Conservation (phyloP, 108 stramenopile genomes). For the Asterionellopsis glacialis region DNA sequence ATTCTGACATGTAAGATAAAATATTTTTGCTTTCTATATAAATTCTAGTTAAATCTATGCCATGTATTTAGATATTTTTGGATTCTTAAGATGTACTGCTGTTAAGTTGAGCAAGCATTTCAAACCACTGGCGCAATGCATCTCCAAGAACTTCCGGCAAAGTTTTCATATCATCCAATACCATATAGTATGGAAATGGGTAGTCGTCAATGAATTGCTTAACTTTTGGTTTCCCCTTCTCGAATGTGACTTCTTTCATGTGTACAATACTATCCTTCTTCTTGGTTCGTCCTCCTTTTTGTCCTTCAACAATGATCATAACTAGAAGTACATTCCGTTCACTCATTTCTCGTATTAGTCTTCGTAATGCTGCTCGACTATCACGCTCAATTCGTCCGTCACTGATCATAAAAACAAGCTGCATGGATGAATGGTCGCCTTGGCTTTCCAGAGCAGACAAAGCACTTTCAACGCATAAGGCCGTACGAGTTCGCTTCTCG, state of each 20-base stretch:
- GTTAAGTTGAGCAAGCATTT: slow-evolving; percentile 75
- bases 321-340: slow-evolving; percentile 90
- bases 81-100: neutral
- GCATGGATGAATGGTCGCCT: slow-evolving; percentile 66
- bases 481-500: slow-evolving; percentile 85
- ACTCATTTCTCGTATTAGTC: slow-evolving; percentile 86
- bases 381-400: slow-evolving; percentile 96
- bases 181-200: slow-evolving; percentile 97
- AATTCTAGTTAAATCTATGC: neutral
- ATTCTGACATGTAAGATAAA: neutral
- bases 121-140: slow-evolving; percentile 97
- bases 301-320: slow-evolving; percentile 90
- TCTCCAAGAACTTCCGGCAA: slow-evolving; percentile 96
- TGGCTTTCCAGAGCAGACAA: slow-evolving; percentile 48
- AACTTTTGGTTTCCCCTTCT: slow-evolving; percentile 85
- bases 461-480: slow-evolving; percentile 84
- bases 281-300: slow-evolving; percentile 20
- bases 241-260: slow-evolving; percentile 92
- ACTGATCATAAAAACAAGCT: slow-evolving; percentile 91
- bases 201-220: slow-evolving; percentile 96
- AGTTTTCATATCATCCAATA: slow-evolving; percentile 81
- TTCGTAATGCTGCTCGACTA: slow-evolving; percentile 70
- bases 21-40: neutral
- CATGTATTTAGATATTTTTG: no score
- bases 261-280: slow-evolving; percentile 90